Evolutionary conservation across 2,329 filamentous ascomycete genomes (phyloP), one percentile per base, ranked within the genome.

Genomic region (Hyphodiscus sp.): DNA sequence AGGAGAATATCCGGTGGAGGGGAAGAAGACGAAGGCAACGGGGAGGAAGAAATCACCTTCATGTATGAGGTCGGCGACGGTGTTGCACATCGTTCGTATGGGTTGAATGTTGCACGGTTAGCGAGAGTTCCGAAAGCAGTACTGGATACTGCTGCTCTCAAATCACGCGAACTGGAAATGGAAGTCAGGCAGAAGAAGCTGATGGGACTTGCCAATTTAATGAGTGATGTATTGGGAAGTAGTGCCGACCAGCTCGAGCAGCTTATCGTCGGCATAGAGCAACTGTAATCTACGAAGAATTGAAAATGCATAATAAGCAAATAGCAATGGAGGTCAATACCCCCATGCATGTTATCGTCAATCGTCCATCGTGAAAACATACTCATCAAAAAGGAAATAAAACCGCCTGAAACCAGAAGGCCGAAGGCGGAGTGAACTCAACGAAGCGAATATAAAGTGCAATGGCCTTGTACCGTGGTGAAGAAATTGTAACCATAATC

Each of bases 81-180:
- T 11, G 89, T 95, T 11, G 92, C 94, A 9, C 91, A 97, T 75
- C 81, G 94, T 5, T 95, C 89, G 18, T 99, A 99, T 68, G 94
- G 95, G 1, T 68, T 99, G 53, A 97, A 97, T 69, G 94, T 97
- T 20, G 94, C 94, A 15, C 78, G 89, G 45, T 72, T 99, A 50
- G 94, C 94, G 2, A 85, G 85, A 49, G 80, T 99, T 43, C 91
- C 92, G 0, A 79, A 80, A 54, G 76, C 81, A 52, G 81, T 97
- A 18, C 76, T 97, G 33, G 87, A 91, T 23, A 76, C 90, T 20
- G 94, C 94, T 2, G 82, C 81, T n/a, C 73, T 76, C 46, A 94
- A 95, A 72, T 95, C 89, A 56, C 75, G 75, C 41, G 84, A 92
- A 69, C 73, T 99, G 70, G 94, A 99, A 71, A 78, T 83, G 50